phyloP scores from a whole-genome alignment of 495 filamentous ascomycete genomes.

The Tuber aestivum region DNA sequence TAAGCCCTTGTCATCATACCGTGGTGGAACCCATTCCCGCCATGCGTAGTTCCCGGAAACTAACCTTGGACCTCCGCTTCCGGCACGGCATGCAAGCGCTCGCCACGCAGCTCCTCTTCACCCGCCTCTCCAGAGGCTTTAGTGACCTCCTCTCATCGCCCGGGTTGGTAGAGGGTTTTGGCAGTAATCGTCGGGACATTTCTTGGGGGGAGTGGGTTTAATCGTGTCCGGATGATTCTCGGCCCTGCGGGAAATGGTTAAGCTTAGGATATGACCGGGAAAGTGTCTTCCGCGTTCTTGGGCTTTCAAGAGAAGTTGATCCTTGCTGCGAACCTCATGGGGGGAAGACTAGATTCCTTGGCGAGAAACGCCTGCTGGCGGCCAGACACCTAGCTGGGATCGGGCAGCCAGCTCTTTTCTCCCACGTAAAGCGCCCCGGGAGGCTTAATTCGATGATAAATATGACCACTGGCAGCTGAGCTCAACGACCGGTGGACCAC shows the following conservation, averaged over 20 bases:
- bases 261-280: neutral
- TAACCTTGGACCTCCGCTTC: constrained; percentile 36
- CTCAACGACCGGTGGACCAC: constrained; percentile 21
- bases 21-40: neutral
- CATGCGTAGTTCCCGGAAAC: constrained; percentile 12
- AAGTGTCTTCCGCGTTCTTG: constrained; percentile 14
- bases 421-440: constrained; percentile 3
- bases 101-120: constrained; percentile 31
- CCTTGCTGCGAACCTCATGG: constrained; percentile 19
- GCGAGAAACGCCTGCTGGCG: constrained; percentile 6
- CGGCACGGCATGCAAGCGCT: constrained; percentile 38
- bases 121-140: constrained; percentile 29
- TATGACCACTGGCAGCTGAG: constrained; percentile 16
- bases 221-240: constrained; percentile 1
- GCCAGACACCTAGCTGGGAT: constrained; percentile 21
- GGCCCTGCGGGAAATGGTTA: neutral
- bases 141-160: constrained; percentile 25
- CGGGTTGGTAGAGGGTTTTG: constrained; percentile 28
- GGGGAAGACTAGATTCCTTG: constrained; percentile 22
- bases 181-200: constrained; percentile 35
- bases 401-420: constrained; percentile 14
- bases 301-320: constrained; percentile 20
- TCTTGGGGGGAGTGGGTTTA: constrained; percentile 15
- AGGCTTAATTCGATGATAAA: constrained; percentile 10
- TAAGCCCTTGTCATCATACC: constrained; percentile 19